phyloP scores from a whole-genome alignment of 352 stramenopile species.

The Phytopythium sindhum region DNA sequence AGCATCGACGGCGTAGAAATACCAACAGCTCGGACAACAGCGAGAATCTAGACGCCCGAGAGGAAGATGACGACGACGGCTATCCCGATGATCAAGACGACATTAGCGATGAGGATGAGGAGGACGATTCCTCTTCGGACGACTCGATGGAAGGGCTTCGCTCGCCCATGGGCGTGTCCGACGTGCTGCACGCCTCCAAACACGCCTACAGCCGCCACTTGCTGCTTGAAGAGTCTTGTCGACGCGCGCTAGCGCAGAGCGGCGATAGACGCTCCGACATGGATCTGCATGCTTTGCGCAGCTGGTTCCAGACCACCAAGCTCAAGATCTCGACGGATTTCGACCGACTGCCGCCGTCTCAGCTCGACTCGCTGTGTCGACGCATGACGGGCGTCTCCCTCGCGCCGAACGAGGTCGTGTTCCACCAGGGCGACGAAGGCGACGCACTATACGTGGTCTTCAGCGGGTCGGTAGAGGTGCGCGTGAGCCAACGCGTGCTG shows the following conservation, averaged over 20 bases:
- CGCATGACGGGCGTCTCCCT: slow-evolving; percentile 50
- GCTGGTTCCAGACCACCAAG: slow-evolving; percentile 75
- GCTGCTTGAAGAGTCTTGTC: slow-evolving; percentile 67
- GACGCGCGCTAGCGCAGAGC: slow-evolving; percentile 42
- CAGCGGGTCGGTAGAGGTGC: slow-evolving; percentile 52
- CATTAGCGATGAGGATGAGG: slow-evolving; percentile 18
- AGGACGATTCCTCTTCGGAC: slow-evolving; percentile 9
- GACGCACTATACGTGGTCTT: slow-evolving; percentile 78
- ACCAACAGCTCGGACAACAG: background rate
- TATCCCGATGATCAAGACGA: slow-evolving; percentile 4
- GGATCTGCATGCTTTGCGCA: slow-evolving; percentile 59
- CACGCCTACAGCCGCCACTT: slow-evolving; percentile 59
- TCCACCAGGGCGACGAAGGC: slow-evolving; percentile 64
- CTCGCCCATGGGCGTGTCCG: background rate
- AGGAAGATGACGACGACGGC: slow-evolving; percentile 10
- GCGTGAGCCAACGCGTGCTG: slow-evolving; percentile 53
- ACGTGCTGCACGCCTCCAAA: slow-evolving; percentile 7
- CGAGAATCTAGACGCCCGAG: slow-evolving; percentile 2
- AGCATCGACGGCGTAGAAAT: slow-evolving; percentile 11
- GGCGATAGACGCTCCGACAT: slow-evolving; percentile 52
- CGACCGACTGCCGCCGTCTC: slow-evolving; percentile 45
- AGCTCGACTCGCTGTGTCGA: slow-evolving; percentile 61
- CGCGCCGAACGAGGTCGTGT: slow-evolving; percentile 54
- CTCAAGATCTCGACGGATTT: slow-evolving; percentile 77
- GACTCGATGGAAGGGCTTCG: background rate